Evolutionary conservation across 495 filamentous ascomycete genomes (phyloP).

Genomic region (Xylaria sp.): DNA sequence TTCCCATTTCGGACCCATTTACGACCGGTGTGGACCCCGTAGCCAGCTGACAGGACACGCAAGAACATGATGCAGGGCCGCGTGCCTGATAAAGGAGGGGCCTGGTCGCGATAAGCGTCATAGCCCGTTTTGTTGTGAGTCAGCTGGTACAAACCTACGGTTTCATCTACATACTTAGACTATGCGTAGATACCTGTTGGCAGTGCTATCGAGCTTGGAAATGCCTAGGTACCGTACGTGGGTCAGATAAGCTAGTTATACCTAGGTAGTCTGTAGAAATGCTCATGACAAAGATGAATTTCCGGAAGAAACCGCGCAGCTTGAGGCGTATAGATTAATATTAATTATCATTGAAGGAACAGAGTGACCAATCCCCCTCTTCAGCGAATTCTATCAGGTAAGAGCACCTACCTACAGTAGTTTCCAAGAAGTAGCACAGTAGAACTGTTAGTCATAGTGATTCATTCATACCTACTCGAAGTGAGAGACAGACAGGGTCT

Average conservation of each 20-base stretch:
- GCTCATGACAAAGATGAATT: background rate
- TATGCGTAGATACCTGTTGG: too few relatives aligned
- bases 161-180: background rate
- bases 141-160: slow-evolving; percentile 12
- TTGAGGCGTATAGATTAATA: background rate
- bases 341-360: too few relatives aligned
- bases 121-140: slow-evolving; percentile 6
- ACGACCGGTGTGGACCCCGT: background rate
- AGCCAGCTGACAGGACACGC: slow-evolving; percentile 11
- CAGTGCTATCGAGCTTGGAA: background rate
- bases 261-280: background rate
- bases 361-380: too few relatives aligned
- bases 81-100: slow-evolving; percentile 29
- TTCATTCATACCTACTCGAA: background rate
- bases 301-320: background rate
- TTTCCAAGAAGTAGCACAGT: background rate
- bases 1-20: slow-evolving; percentile 18
- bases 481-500: background rate
- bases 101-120: slow-evolving; percentile 24
- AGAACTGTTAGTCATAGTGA: slow-evolving; percentile 13
- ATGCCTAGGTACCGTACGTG: background rate
- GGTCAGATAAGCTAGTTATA: background rate
- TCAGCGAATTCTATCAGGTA: background rate
- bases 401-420: background rate
- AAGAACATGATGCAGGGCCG: slow-evolving; percentile 1